Percentiles rank a stretch among this genome's conserved stretches.
These are phyloP conservation scores for Fusarium agapanthi DNA, from an alignment of 2,329 filamentous ascomycete species.

Conservation along the genomic window DNA sequence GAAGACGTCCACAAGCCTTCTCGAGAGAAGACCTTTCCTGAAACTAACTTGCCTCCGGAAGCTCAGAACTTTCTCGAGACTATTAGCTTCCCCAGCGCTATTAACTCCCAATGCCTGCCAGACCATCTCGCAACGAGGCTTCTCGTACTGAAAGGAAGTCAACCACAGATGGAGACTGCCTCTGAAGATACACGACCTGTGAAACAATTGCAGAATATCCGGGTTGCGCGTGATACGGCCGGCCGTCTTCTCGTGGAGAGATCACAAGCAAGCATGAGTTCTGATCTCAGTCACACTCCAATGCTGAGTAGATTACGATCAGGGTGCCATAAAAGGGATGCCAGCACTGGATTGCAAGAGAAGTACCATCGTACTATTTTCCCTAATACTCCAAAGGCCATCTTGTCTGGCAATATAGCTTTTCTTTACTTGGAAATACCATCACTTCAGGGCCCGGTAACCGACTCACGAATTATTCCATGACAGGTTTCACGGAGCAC, in stretches of 20 bases:
- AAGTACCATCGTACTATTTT: background rate
- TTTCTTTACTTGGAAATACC: slow-evolving; percentile 5
- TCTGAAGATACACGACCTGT: background rate
- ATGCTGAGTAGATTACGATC: background rate
- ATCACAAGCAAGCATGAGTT: background rate
- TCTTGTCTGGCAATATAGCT: slow-evolving; percentile 15
- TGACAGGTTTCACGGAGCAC: background rate
- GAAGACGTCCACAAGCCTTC: background rate
- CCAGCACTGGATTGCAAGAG: background rate
- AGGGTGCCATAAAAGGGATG: background rate
- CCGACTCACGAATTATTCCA: background rate
- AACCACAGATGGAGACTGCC: background rate
- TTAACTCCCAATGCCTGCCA: background rate
- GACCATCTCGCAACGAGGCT: background rate
- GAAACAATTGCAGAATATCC: background rate
- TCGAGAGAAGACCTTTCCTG: background rate
- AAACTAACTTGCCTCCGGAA: background rate
- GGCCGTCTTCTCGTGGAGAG: background rate
- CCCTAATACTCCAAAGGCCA: background rate
- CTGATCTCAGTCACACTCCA: background rate
- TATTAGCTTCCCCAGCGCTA: background rate
- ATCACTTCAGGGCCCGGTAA: slow-evolving; percentile 1
- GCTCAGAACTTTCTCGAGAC: background rate
- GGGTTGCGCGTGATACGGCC: background rate
- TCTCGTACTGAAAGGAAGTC: background rate